A percentile compares a stretch with the other conserved stretches of the same genome.
phyloP scores from a whole-genome alignment of 306 rosid genomes.

The Malus domestica region ASM211411v1 NC_041802.1:14034501-14035000 shows the following conservation, averaged over 20 bases:
- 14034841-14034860: no score
- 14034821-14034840: no score
- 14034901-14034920: no score
- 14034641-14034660: slow-evolving; percentile 29
- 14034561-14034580: slow-evolving; percentile 41
- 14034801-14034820: no score
- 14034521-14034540: slow-evolving; percentile 36
- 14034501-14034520: slow-evolving; percentile 31
- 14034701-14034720: not conserved
- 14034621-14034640: slow-evolving; percentile 35
- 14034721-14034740: not conserved
- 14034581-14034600: slow-evolving; percentile 45
- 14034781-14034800: no score
- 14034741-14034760: not conserved
- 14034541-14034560: slow-evolving; percentile 41
- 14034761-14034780: no score
- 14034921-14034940: no score
- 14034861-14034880: no score
- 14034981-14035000: no score
- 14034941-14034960: no score
- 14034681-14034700: slow-evolving; percentile 59
- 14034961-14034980: no score
- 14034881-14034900: no score
- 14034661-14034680: slow-evolving; percentile 65
- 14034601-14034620: slow-evolving; percentile 47